Evolutionary conservation across 31 red algal species (phyloP).

Genomic region (Endocladia muricata): DNA sequence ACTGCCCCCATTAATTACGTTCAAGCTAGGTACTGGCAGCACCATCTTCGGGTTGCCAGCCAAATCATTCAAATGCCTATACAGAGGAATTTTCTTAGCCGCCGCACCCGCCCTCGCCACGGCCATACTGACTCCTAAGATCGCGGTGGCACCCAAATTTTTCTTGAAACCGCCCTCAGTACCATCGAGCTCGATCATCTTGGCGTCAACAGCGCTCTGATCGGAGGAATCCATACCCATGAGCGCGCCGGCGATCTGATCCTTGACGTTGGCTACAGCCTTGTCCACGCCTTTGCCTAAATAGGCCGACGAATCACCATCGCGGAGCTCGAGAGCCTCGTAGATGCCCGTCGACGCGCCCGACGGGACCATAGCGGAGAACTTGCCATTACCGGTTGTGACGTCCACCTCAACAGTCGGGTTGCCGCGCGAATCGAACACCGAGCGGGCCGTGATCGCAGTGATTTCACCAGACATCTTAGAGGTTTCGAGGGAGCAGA

Average conservation of each 20-base stretch:
- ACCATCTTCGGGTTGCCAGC: conserved; percentile 86
- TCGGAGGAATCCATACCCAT: conserved; percentile 80
- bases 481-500: no score
- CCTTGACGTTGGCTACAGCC: conserved; percentile 92
- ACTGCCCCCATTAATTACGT: conserved; percentile 96
- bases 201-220: conserved; percentile 81
- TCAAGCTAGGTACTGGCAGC: conserved; percentile 93
- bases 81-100: conserved; percentile 83
- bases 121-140: conserved; percentile 95
- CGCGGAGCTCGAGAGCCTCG: conserved; percentile 96
- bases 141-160: conserved; percentile 97
- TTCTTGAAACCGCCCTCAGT: conserved; percentile 93
- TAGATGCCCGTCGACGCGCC: conserved; percentile 95
- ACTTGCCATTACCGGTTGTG: conserved; percentile 46
- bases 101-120: conserved; percentile 86
- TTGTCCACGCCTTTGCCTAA: conserved; percentile 96
- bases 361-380: conserved; percentile 89
- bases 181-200: conserved; percentile 96
- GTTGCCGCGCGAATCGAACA: conserved; percentile 94
- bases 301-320: conserved; percentile 80
- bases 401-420: conserved; percentile 98
- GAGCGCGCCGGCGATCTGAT: conserved; percentile 83
- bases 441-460: conserved; percentile 65
- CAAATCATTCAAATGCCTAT: conserved; percentile 89
- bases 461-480: conserved; percentile 38